Evolutionary conservation across 2,329 filamentous ascomycete species (phyloP).

Genomic region (Ambrosiella xylebori): DNA sequence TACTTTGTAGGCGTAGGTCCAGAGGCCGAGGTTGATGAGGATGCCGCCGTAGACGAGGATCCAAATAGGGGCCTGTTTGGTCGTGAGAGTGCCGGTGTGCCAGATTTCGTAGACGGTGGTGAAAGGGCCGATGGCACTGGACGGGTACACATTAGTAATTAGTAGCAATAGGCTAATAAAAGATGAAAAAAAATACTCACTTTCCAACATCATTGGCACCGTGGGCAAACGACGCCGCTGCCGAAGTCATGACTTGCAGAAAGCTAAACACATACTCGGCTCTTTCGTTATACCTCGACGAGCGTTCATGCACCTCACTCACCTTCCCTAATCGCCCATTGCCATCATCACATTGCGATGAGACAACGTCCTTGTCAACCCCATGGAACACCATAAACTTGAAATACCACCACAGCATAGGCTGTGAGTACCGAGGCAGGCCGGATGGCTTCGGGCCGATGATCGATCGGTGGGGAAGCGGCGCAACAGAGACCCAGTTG

Average conservation of each 20-base stretch:
- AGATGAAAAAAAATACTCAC: neutral
- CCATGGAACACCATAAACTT: conserved; percentile 29
- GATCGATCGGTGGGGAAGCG: conserved; percentile 4
- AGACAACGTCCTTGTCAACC: conserved; percentile 31
- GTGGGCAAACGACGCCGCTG: conserved; percentile 38
- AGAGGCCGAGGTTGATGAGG: conserved; percentile 37
- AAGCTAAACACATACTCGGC: conserved; percentile 33
- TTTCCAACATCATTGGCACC: conserved; percentile 34
- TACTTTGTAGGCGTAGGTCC: conserved; percentile 47
- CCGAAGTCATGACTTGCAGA: conserved; percentile 32
- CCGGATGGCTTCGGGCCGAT: conserved; percentile 21
- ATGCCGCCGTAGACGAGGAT: conserved; percentile 31
- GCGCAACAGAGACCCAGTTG: conserved; percentile 2
- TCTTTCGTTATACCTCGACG: conserved; percentile 34
- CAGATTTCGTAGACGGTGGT: conserved; percentile 35
- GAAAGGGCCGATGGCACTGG: conserved; percentile 34
- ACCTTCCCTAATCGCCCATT: conserved; percentile 29
- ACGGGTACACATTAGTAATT: conserved; percentile 5
- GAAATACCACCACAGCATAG: conserved; percentile 24
- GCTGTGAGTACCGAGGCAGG: conserved; percentile 23
- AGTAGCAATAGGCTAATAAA: no score
- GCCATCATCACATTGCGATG: conserved; percentile 28
- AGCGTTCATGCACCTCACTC: conserved; percentile 30
- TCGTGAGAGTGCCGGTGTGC: conserved; percentile 20
- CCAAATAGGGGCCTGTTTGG: conserved; percentile 29